Conservation (phyloP, 2,329 filamentous ascomycete genomes). For the Ophiocordyceps robertsii region DNA sequence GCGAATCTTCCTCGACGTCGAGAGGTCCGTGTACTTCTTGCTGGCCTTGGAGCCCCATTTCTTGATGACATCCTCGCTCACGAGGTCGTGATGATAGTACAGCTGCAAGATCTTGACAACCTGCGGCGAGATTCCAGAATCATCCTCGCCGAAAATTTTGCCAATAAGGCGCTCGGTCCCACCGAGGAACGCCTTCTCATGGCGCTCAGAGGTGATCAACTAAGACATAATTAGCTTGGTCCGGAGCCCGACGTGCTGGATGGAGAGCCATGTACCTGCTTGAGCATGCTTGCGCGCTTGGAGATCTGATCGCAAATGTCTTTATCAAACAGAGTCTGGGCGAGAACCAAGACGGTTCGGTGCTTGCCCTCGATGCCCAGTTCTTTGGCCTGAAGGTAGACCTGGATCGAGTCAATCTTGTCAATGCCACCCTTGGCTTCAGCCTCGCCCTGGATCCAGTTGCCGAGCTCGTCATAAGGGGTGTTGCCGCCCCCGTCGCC, state of each 20-base stretch:
- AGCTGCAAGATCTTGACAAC: conserved; percentile 79
- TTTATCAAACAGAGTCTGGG: conserved; percentile 87
- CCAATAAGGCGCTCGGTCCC: conserved; percentile 87
- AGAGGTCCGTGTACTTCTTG: conserved; percentile 92
- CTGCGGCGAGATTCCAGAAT: conserved; percentile 61
- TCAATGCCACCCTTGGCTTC: conserved; percentile 59
- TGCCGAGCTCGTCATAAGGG: conserved; percentile 80
- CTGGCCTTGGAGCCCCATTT: conserved; percentile 90
- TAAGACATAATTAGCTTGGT: not conserved
- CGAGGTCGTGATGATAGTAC: conserved; percentile 82
- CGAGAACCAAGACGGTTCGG: conserved; percentile 80
- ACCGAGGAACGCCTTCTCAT: conserved; percentile 90
- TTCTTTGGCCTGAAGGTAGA: conserved; percentile 95
- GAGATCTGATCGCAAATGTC: conserved; percentile 80
- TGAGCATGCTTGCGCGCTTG: conserved; percentile 72
- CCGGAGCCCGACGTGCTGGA: conserved; percentile 13
- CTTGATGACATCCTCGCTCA: conserved; percentile 77
- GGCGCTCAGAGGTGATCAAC: conserved; percentile 68
- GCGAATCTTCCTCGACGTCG: conserved; percentile 87
- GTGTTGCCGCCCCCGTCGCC: conserved; percentile 63
- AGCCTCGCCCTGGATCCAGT: conserved; percentile 73
- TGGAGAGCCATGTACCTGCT: conserved; percentile 45
- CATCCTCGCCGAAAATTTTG: conserved; percentile 49
- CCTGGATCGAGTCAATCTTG: conserved; percentile 75
- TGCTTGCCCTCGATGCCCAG: conserved; percentile 90